Conservation (phyloP, 2,329 filamentous ascomycete genomes). For the Colletotrichum viniferum region DNA sequence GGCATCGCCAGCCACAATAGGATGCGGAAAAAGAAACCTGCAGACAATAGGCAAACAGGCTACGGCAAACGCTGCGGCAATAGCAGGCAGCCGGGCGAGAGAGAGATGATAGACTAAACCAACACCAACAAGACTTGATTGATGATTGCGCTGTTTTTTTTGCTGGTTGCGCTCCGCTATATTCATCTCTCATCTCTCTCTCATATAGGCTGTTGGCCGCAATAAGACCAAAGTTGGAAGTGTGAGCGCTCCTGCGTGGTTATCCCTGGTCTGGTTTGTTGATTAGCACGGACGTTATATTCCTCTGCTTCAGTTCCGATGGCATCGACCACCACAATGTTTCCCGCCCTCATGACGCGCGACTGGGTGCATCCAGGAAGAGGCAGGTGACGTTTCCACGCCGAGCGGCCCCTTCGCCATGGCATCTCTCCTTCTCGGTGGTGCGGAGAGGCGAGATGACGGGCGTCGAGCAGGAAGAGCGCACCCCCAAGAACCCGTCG, state of each 20-base stretch:
- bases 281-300: neutral
- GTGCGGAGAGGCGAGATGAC: slow-evolving; percentile 3
- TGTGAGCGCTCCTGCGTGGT: neutral
- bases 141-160: neutral
- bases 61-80: neutral
- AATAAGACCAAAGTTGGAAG: slow-evolving; percentile 1
- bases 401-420: neutral
- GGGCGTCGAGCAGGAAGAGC: neutral
- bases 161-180: neutral
- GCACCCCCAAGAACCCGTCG: neutral
- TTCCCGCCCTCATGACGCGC: neutral
- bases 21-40: slow-evolving; percentile 1
- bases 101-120: neutral
- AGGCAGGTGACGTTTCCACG: slow-evolving; percentile 3
- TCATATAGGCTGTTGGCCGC: slow-evolving; percentile 3
- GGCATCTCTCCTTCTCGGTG: neutral
- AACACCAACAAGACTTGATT: neutral
- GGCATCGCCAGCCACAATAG: slow-evolving; percentile 7
- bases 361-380: slow-evolving; percentile 1
- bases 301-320: neutral
- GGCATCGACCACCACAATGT: neutral
- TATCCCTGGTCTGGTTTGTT: neutral
- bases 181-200: neutral
- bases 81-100: neutral
- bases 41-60: neutral